These are phyloP conservation scores for Populus hybrid DNA, from an alignment of 441 rosid species.

Conservation along the genomic window DNA sequence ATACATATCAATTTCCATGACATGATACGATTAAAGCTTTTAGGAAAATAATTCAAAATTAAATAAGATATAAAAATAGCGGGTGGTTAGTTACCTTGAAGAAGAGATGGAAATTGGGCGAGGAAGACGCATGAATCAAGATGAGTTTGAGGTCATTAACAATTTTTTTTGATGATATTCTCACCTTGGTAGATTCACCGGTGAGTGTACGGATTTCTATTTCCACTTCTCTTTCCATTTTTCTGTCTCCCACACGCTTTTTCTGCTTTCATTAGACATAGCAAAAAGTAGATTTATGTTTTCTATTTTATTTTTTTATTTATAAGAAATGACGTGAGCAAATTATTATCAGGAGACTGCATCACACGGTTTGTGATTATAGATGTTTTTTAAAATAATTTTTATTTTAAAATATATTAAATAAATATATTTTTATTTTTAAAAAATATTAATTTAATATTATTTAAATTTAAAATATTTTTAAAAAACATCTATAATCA, in stretches of 20 bases:
- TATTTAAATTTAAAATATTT: too few relatives aligned
- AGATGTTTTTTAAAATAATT: too few relatives aligned
- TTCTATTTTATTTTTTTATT: too few relatives aligned
- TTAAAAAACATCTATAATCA: too few relatives aligned
- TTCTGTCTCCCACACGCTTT: background rate
- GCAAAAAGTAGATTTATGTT: too few relatives aligned
- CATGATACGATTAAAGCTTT: background rate
- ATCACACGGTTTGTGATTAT: too few relatives aligned
- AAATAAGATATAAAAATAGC: background rate
- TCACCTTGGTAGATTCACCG: conserved; percentile 53
- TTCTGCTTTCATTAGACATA: too few relatives aligned
- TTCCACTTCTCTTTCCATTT: conserved; percentile 32
- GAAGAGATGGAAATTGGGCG: conserved; percentile 71
- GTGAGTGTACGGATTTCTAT: conserved; percentile 60
- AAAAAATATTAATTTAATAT: too few relatives aligned
- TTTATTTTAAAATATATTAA: too few relatives aligned
- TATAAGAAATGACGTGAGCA: too few relatives aligned
- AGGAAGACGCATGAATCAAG: conserved; percentile 60
- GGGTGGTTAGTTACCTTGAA: conserved; percentile 50
- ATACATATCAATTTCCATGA: background rate
- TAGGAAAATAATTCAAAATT: background rate
- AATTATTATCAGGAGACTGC: too few relatives aligned
- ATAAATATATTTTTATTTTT: too few relatives aligned
- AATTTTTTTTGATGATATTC: conserved; percentile 33
- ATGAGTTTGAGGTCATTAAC: conserved; percentile 58